Evolutionary conservation across 1,284 basidiomycete species (phyloP), one percentile per base, ranked within the genome.

Genomic region (Sporisorium graminicola): DNA sequence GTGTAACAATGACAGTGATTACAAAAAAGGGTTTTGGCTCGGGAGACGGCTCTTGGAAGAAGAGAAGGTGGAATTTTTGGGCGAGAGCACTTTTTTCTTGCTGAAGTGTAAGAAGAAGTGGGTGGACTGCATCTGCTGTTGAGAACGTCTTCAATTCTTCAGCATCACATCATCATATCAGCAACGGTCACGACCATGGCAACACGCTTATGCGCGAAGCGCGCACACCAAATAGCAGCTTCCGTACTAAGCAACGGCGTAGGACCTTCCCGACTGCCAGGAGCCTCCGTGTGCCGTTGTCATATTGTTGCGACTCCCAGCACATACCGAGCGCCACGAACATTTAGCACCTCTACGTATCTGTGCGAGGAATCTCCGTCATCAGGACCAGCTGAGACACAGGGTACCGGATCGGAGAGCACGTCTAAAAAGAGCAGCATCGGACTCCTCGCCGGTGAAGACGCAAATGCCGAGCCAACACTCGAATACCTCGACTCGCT

Each of bases 401-500:
- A 9, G 8, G 20, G 58, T 5, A 43, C 43, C 16, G 50, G 29
- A 18, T n/a, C 40, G 29, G 18, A 33, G 16, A 33, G 20, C 27
- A 55, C 14, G 37, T 8, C 14, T 16, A 22, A 52, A 8, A 27
- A 26, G 5, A 56, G 51, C n/a, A 65, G 33, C 31, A 20, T 54
- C 26, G 43, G 52, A 12, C 52, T 70, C 3, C 24, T 77, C 8
- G 42, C 51, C 0, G 74, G 64, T 7, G 74, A 77, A 22, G 69
- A 64, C 14, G 43, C 58, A 0, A 60, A 74, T 18, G 74, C 65
- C 2, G 66, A 59, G 22, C 74, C 70, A 3, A 77, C 74, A 0
- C 52, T 77, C 3, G 70, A 73, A 20, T 67, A 77, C 46, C 70
- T 77, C 43, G 74, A 77, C 46, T 70, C 74, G 31, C 63, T 77